Conservation (phyloP, 805 yeast genomes). For the Zygotorulaspora florentina region DNA sequence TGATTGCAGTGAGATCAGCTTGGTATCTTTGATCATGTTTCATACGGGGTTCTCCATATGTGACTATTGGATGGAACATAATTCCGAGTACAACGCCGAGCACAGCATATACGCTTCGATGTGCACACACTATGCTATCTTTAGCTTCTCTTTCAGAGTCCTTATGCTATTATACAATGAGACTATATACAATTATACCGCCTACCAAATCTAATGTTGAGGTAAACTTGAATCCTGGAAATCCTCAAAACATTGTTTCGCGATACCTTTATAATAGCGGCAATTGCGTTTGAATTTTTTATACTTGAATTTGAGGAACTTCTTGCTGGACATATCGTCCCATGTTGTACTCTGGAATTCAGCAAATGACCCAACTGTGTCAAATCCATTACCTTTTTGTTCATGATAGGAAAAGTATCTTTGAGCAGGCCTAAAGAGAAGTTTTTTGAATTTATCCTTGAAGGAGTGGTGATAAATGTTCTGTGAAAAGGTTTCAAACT, state of each 20-base stretch:
- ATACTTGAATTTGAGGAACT: slow-evolving; percentile 18
- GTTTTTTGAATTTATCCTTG: slow-evolving; percentile 8
- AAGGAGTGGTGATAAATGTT: neutral
- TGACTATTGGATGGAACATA: too few relatives aligned
- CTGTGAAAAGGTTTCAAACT: slow-evolving; percentile 5
- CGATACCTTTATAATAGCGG: slow-evolving; percentile 19
- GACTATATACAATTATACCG: too few relatives aligned
- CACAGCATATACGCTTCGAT: too few relatives aligned
- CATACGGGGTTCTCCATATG: too few relatives aligned
- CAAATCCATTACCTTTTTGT: slow-evolving; percentile 2
- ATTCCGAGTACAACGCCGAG: too few relatives aligned
- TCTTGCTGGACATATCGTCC: slow-evolving; percentile 19
- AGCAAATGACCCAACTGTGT: slow-evolving; percentile 10
- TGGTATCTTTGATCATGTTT: too few relatives aligned
- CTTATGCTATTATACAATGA: too few relatives aligned
- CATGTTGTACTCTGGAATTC: slow-evolving; percentile 12
- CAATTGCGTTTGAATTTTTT: slow-evolving; percentile 17
- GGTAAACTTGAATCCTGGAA: slow-evolving; percentile 9
- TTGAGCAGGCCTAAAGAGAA: slow-evolving; percentile 5
- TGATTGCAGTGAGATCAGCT: too few relatives aligned
- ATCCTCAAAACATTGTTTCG: slow-evolving; percentile 22
- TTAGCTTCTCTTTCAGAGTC: too few relatives aligned
- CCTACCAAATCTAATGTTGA: neutral
- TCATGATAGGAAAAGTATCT: slow-evolving; percentile 1
- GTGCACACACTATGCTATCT: too few relatives aligned